Base-by-base conservation (phyloP, 1,284 basidiomycete species). In the Apiotrichum siamense region DNA sequence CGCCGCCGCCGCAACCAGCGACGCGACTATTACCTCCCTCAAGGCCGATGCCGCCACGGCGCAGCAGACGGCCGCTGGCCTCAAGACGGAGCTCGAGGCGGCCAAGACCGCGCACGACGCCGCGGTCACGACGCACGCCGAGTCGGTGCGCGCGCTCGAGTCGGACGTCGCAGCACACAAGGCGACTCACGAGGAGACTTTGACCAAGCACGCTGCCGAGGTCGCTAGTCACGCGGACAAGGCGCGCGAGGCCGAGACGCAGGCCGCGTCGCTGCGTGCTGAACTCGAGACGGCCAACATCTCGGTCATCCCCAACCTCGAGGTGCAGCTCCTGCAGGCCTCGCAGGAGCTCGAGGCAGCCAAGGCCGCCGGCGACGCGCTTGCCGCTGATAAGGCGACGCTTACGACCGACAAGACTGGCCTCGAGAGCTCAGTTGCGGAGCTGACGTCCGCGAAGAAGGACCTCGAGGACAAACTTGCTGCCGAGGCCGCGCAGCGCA, bases 271-370 rank as follows among this genome's bases (percentile, higher is more conserved):
- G n/a, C n/a, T n/a, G n/a, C n/a, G n/a, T n/a, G n/a, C n/a, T n/a
- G 27, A 57, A 36, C 44, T 66, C 15, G 27, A 43, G 18, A 43
- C 31, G 27, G 29, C 41, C 29, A 43, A 17, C 29, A 29, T 32
- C n/a, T 43, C 41, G 18, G 15, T 43, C 20, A 43, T 43, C 41
- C 41, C 41, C 27, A 43, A 43, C 41, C 41, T 43, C 41, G 41
- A 43, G 29, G 41, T 43, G 3, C 41, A 43, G 41, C 41, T 43
- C 17, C 27, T 32, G 1, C 41, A 43, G 41, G n/a, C 41, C 5
- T 18, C 41, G 4, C 27, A 43, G 41, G 41, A 43, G 12, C 41
- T 42, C 11, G 18, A 17, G 29, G 40, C 40, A 4, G 13, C 40
- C n/a, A 42, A 29, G 18, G 11, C 40, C 10, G 27, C 26, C 6